A percentile compares a stretch with the other conserved stretches of the same genome.
phyloP scores from a whole-genome alignment of 2,329 filamentous ascomycete genomes.

The Botrytis sinoallii region DNA sequence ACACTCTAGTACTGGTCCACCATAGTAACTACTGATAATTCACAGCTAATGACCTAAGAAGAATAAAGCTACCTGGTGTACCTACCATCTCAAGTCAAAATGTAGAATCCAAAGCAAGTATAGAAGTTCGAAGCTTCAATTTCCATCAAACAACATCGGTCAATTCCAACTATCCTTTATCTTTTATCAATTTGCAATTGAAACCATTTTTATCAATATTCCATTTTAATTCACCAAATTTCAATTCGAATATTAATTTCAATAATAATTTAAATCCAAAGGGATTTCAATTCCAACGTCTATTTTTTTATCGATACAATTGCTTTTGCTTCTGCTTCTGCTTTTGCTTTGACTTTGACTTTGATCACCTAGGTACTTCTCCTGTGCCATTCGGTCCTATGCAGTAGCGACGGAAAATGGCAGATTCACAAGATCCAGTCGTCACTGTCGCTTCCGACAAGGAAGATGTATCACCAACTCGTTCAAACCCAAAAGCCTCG shows the following conservation, averaged over 20 bases:
- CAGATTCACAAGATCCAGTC: constrained; percentile 12
- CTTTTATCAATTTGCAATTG: neutral
- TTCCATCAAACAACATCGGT: neutral
- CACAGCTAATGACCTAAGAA: neutral
- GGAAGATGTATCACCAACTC: constrained; percentile 18
- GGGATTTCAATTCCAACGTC: neutral
- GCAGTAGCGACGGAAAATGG: constrained; percentile 12
- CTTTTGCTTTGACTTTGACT: neutral
- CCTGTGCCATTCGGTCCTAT: neutral
- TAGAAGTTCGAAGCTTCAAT: constrained; percentile 14
- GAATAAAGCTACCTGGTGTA: neutral
- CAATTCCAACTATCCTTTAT: neutral
- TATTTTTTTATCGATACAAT: neutral
- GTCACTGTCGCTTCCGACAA: constrained; percentile 31
- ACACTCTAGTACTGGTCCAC: no score
- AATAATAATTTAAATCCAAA: neutral
- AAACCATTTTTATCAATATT: neutral
- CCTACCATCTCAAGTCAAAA: neutral
- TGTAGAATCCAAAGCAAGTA: neutral
- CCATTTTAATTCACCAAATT: neutral
- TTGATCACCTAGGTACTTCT: neutral
- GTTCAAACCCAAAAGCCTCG: constrained; percentile 16
- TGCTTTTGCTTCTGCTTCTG: neutral
- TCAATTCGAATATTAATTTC: neutral
- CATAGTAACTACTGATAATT: neutral